phyloP scores from a whole-genome alignment of 1,284 basidiomycete species.

The Xerocomus nothofagi region DNA sequence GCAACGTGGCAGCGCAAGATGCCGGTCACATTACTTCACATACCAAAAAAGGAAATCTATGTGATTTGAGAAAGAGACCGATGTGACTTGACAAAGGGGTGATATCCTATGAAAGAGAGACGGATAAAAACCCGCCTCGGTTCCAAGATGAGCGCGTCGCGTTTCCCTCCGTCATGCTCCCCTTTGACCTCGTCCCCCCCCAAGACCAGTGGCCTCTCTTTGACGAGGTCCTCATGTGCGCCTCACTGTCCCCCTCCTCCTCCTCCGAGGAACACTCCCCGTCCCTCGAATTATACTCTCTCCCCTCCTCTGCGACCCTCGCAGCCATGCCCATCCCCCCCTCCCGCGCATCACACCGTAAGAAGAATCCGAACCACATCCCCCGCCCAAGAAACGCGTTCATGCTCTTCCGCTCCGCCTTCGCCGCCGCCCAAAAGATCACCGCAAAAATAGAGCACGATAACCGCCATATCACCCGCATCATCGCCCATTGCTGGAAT shows the following conservation, averaged over 20 bases:
- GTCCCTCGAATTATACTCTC: conserved; percentile 5
- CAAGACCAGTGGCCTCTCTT: conserved; percentile 27
- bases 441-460: conserved; percentile 47
- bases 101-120: neutral
- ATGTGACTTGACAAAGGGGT: conserved; percentile 31
- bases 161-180: conserved; percentile 7
- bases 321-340: conserved; percentile 33
- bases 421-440: conserved; percentile 50
- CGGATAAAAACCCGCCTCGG: conserved; percentile 27
- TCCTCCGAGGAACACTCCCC: conserved; percentile 12
- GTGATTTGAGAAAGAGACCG: conserved; percentile 35
- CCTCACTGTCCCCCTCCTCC: conserved; percentile 12
- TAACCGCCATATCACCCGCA: conserved; percentile 59
- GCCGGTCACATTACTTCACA: conserved; percentile 18
- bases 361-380: conserved; percentile 42
- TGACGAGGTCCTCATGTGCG: conserved; percentile 18
- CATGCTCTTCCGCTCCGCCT: conserved; percentile 80
- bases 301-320: conserved; percentile 21
- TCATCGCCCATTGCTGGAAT: conserved; percentile 56
- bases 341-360: conserved; percentile 28
- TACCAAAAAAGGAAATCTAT: conserved; percentile 7
- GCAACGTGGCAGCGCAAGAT: conserved; percentile 26
- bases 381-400: conserved; percentile 82
- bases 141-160: conserved; percentile 4
- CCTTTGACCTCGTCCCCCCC: conserved; percentile 23